These are phyloP conservation scores for Neoscytalidium dimidiatum DNA, from an alignment of 2,329 filamentous ascomycete species.

Conservation along the genomic window DNA sequence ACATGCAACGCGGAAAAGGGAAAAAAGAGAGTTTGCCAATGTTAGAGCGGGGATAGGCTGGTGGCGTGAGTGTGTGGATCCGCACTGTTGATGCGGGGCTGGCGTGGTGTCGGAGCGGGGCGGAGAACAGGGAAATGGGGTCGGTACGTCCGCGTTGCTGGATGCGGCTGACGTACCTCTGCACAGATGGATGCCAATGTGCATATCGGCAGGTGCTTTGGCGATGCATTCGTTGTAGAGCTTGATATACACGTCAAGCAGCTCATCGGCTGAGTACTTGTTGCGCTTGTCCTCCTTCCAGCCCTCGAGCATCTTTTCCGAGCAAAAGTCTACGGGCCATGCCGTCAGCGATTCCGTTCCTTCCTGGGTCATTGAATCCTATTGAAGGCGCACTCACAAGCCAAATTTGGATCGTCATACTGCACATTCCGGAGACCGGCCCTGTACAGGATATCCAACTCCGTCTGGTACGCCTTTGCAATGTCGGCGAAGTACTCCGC, in stretches of 20 bases:
- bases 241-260: conserved; percentile 71
- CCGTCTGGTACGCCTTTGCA: conserved; percentile 44
- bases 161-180: conserved; percentile 25
- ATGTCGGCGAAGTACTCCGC: conserved; percentile 47
- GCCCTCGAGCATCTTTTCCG: conserved; percentile 34
- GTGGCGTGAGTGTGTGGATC: neutral
- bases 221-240: conserved; percentile 71
- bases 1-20: neutral
- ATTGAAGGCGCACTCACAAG: conserved; percentile 29
- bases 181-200: conserved; percentile 75
- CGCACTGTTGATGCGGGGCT: neutral
- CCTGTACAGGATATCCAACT: conserved; percentile 46
- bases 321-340: conserved; percentile 31
- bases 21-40: neutral
- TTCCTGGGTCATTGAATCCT: too few relatives aligned
- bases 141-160: neutral
- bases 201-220: conserved; percentile 66
- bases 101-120: neutral
- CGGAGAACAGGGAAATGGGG: conserved; percentile 31
- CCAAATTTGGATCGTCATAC: conserved; percentile 47
- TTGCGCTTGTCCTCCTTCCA: conserved; percentile 63
- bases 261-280: conserved; percentile 64
- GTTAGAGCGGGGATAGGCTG: conserved; percentile 22
- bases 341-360: neutral
- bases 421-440: conserved; percentile 46